These are phyloP conservation scores for Rhododendron henanense DNA, from an alignment of 148 eudicot species.

Conservation along the genomic window DNA sequence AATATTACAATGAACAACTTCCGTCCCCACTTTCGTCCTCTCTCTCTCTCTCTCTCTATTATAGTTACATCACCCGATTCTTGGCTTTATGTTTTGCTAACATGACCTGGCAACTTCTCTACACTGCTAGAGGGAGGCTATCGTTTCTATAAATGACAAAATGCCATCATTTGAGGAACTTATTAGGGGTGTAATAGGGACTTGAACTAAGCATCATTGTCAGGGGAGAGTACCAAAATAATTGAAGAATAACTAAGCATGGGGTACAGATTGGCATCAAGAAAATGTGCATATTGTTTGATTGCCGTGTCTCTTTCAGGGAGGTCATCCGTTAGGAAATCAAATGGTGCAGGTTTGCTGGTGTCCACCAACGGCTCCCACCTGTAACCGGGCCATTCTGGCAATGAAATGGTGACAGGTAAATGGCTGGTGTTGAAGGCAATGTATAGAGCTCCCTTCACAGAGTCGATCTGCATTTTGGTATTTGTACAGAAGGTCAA, in stretches of 20 bases:
- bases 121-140: background rate
- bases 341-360: slow-evolving; percentile 78
- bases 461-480: slow-evolving; percentile 65
- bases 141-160: background rate
- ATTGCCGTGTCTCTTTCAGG: slow-evolving; percentile 51
- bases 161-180: slow-evolving; percentile 7
- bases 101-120: background rate
- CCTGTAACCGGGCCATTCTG: slow-evolving; percentile 71
- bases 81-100: background rate
- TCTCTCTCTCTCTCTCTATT: background rate
- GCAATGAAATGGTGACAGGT: slow-evolving; percentile 55
- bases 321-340: slow-evolving; percentile 61
- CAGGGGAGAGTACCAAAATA: slow-evolving; percentile 56
- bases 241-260: slow-evolving; percentile 95
- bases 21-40: background rate
- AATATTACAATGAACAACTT: background rate
- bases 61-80: background rate
- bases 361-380: slow-evolving; percentile 96
- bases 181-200: background rate
- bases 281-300: slow-evolving; percentile 70
- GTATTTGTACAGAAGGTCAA: background rate
- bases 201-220: slow-evolving; percentile 17
- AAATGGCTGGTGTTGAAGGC: slow-evolving; percentile 94
- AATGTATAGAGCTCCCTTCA: slow-evolving; percentile 70
- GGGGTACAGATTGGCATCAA: slow-evolving; percentile 73